Evolutionary conservation across 2,329 filamentous ascomycete genomes (phyloP).

Genomic region (Dryadomyces sulphureus): DNA sequence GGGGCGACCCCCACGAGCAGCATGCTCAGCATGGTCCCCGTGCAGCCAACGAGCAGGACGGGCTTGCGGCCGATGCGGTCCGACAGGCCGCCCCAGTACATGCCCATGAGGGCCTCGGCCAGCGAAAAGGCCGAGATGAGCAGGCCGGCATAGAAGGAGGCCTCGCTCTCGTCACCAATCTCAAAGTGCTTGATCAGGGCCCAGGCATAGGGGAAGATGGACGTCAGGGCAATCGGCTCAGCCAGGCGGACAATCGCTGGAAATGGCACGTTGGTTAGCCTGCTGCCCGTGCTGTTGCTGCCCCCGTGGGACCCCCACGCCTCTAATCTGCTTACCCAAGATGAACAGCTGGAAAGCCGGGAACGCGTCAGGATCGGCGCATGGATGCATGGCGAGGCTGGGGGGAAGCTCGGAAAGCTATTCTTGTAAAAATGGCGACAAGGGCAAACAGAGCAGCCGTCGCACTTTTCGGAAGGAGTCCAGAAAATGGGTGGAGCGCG

Average conservation of each 20-base stretch:
- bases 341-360: conserved; percentile 72
- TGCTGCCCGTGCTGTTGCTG: not conserved
- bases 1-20: conserved; percentile 68
- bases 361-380: conserved; percentile 54
- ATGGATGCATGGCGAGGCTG: too few relatives aligned
- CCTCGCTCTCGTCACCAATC: conserved; percentile 57
- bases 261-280: not conserved
- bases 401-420: too few relatives aligned
- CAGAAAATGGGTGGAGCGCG: too few relatives aligned
- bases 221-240: conserved; percentile 84
- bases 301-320: not conserved
- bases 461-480: too few relatives aligned
- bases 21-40: conserved; percentile 71
- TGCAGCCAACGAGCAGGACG: conserved; percentile 64
- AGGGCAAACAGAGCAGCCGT: too few relatives aligned
- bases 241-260: conserved; percentile 82
- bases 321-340: conserved; percentile 46
- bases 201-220: conserved; percentile 88
- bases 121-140: conserved; percentile 78
- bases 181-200: conserved; percentile 64
- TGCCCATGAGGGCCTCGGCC: conserved; percentile 68
- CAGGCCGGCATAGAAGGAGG: conserved; percentile 61
- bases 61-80: conserved; percentile 77
- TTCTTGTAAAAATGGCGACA: too few relatives aligned
- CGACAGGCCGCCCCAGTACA: conserved; percentile 77